Percentiles rank a stretch among this genome's conserved stretches.
phyloP scores from a whole-genome alignment of 768 basidiomycete species.

The Boletus reticulatus region DNA sequence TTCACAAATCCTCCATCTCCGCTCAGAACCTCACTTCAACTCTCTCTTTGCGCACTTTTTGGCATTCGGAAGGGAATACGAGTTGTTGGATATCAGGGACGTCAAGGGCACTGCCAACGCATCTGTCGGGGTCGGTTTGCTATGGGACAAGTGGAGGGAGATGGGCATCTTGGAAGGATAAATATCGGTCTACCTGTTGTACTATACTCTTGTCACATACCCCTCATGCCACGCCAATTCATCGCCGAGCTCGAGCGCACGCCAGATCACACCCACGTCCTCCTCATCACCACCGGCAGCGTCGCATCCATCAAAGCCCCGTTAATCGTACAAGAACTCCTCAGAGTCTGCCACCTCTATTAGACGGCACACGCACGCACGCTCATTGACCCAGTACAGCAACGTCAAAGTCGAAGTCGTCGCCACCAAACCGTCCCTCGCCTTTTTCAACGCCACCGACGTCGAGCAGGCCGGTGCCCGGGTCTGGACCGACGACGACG shows the following conservation, averaged over 20 bases:
- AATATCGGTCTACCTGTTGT: conserved; percentile 7
- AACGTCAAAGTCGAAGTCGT: conserved; percentile 82
- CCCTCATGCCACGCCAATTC: conserved; percentile 19
- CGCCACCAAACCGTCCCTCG: conserved; percentile 72
- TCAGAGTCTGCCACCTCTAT: conserved; percentile 49
- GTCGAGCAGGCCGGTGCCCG: conserved; percentile 51
- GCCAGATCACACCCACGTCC: conserved; percentile 48
- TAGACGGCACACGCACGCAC: not conserved
- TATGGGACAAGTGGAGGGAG: conserved; percentile 91
- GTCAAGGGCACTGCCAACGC: conserved; percentile 66
- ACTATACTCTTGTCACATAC: conserved; percentile 7
- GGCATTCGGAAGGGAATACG: conserved; percentile 93
- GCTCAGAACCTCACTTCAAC: conserved; percentile 93
- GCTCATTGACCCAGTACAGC: conserved; percentile 49
- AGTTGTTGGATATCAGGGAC: conserved; percentile 86
- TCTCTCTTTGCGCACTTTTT: conserved; percentile 98
- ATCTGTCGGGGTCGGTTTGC: conserved; percentile 67
- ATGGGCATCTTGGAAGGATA: conserved; percentile 66
- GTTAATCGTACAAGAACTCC: conserved; percentile 77
- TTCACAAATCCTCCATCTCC: conserved; percentile 84
- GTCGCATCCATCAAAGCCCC: conserved; percentile 95
- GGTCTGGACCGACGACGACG: conserved; percentile 90
- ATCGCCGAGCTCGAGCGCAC: conserved; percentile 28
- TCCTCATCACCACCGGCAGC: conserved; percentile 90
- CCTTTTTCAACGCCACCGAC: conserved; percentile 65